Conservation (phyloP, 2,329 filamentous ascomycete genomes). For the Colletotrichum limetticola region DNA sequence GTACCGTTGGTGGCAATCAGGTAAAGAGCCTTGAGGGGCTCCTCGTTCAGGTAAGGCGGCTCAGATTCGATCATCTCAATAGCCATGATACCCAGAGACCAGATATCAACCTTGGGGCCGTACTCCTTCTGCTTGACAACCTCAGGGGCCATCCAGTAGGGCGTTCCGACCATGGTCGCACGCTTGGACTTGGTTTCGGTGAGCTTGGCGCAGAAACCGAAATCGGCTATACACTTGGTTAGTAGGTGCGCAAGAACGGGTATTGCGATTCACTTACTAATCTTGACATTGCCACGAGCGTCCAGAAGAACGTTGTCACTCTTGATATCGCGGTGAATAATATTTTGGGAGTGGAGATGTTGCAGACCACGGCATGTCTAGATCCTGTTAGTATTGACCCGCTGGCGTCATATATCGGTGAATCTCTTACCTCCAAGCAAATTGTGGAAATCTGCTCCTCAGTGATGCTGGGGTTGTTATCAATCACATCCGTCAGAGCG, state of each 20-base stretch:
- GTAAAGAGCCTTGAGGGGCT: constrained; percentile 96
- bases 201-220: constrained; percentile 98
- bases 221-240: constrained; percentile 76
- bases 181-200: constrained; percentile 97
- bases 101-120: constrained; percentile 97
- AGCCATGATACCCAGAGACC: constrained; percentile 99
- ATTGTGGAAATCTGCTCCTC: constrained; percentile 99
- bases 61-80: constrained; percentile 99
- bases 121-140: constrained; percentile 99
- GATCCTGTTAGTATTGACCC: constrained; percentile 37
- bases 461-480: constrained; percentile 93
- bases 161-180: constrained; percentile 98
- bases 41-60: constrained; percentile 96
- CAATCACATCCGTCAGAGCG: constrained; percentile 96
- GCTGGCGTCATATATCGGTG: not conserved
- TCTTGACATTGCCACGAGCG: constrained; percentile 95
- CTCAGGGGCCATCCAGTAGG: constrained; percentile 99
- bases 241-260: constrained; percentile 45
- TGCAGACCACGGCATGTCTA: constrained; percentile 96
- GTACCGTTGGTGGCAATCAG: constrained; percentile 98
- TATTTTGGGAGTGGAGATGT: constrained; percentile 94
- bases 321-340: constrained; percentile 99
- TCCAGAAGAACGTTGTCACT: constrained; percentile 97
- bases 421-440: constrained; percentile 82
- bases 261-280: constrained; percentile 74